These are phyloP conservation scores for Gastrodia elata DNA, from an alignment of 106 monocot genomes.

Conservation along the genomic window DNA sequence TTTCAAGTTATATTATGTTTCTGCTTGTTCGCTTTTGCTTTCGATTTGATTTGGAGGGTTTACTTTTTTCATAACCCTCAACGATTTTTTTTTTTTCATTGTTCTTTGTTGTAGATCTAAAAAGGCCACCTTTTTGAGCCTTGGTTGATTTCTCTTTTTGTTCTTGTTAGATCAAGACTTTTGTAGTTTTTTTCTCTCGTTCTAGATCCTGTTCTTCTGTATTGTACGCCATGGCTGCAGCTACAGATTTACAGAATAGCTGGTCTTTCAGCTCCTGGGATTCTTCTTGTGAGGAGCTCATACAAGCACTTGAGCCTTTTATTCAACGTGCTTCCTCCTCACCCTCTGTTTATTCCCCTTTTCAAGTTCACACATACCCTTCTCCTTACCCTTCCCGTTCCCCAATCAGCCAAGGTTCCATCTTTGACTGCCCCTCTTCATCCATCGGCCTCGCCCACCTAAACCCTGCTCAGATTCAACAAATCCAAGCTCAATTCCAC, in stretches of 20 bases:
- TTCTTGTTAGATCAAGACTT: neutral
- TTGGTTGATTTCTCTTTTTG: neutral
- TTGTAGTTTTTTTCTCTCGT: neutral
- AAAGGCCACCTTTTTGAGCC: constrained; percentile 10
- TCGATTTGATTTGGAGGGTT: constrained; percentile 3
- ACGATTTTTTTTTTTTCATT: neutral
- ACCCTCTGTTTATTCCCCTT: neutral
- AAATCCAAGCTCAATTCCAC: constrained; percentile 33
- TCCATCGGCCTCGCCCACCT: constrained; percentile 24
- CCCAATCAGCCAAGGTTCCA: constrained; percentile 1
- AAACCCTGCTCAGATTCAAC: constrained; percentile 25
- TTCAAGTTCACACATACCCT: neutral
- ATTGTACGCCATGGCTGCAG: constrained; percentile 36
- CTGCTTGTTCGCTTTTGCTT: neutral
- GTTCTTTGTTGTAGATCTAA: constrained; percentile 3
- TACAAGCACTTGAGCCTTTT: constrained; percentile 81
- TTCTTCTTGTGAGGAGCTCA: constrained; percentile 43
- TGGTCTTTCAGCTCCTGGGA: neutral
- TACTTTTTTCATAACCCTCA: constrained; percentile 2
- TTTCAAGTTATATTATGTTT: neutral
- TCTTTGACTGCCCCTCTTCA: constrained; percentile 3
- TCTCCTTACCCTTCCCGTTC: neutral
- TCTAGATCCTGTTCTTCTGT: constrained; percentile 1
- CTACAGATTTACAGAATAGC: constrained; percentile 53
- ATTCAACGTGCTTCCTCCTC: constrained; percentile 39